Percentiles rank a stretch among this genome's conserved stretches.
These are phyloP conservation scores for Moricandia arvensis DNA, from an alignment of 345 rosid species.

Conservation along the genomic window DNA sequence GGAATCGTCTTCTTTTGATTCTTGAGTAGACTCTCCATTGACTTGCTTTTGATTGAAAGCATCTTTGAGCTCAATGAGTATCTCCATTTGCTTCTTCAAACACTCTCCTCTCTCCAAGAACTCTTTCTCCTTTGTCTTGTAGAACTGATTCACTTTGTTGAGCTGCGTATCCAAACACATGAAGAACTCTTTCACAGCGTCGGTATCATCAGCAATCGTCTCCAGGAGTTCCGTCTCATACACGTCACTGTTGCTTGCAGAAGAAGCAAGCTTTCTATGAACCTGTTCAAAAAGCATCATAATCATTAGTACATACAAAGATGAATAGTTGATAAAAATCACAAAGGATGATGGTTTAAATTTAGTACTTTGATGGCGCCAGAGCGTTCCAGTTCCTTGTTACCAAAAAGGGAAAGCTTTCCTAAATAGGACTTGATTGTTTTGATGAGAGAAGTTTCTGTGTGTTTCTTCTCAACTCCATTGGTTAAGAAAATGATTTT, in stretches of 20 bases:
- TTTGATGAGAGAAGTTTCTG: constrained; percentile 29
- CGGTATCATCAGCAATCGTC: constrained; percentile 64
- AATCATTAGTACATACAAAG: background rate
- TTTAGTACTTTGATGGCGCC: constrained; percentile 67
- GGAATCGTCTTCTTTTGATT: constrained; percentile 68
- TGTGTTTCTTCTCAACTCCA: constrained; percentile 11
- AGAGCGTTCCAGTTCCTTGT: constrained; percentile 42
- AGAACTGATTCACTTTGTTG: constrained; percentile 90
- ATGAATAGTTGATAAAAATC: background rate
- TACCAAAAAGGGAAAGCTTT: constrained; percentile 46
- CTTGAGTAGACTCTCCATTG: constrained; percentile 53
- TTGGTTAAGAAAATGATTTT: constrained; percentile 46
- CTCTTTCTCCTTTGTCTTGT: constrained; percentile 76
- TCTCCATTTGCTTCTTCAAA: constrained; percentile 81
- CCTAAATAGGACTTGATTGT: constrained; percentile 47
- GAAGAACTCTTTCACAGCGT: constrained; percentile 76
- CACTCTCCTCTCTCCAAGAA: constrained; percentile 84
- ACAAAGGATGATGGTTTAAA: background rate
- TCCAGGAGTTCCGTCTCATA: constrained; percentile 86
- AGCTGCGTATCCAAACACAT: constrained; percentile 72
- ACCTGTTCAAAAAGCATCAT: constrained; percentile 46
- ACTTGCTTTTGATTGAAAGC: constrained; percentile 50
- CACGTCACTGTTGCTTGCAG: constrained; percentile 55
- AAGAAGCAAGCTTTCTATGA: constrained; percentile 69
- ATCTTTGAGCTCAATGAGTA: constrained; percentile 65